Conservation (phyloP, 768 basidiomycete species). For the Cyclocybe cylindracea region DNA sequence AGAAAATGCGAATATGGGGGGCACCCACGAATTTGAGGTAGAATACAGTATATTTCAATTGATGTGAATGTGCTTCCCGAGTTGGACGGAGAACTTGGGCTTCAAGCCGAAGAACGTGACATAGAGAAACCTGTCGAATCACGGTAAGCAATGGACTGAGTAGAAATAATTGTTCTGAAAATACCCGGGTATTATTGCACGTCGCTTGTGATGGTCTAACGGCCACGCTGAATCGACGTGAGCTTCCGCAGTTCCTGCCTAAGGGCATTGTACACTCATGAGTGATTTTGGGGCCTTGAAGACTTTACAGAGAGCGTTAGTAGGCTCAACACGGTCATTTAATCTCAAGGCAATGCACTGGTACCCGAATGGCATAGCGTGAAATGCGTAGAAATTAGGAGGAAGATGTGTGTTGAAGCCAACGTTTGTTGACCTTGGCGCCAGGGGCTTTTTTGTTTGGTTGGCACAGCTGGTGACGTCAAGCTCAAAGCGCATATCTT, state of each 20-base stretch:
- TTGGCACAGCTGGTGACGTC: neutral
- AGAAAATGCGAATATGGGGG: no score
- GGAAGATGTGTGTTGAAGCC: neutral
- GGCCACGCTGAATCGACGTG: neutral
- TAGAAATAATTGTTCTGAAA: constrained; percentile 1
- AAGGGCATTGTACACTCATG: constrained; percentile 13
- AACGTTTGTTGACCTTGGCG: neutral
- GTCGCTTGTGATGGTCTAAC: constrained; percentile 29
- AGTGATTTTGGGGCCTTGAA: constrained; percentile 26
- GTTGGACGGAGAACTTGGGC: constrained; percentile 30
- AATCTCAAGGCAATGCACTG: constrained; percentile 5
- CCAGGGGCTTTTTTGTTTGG: no score
- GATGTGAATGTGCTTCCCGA: constrained; percentile 33
- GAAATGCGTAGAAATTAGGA: neutral
- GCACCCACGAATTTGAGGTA: no score
- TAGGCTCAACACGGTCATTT: neutral
- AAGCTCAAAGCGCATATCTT: neutral
- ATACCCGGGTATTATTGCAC: constrained; percentile 33
- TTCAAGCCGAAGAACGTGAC: constrained; percentile 32
- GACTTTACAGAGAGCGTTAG: constrained; percentile 8
- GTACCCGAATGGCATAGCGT: constrained; percentile 18
- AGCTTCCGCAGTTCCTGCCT: neutral
- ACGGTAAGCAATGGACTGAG: neutral
- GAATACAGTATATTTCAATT: constrained; percentile 11
- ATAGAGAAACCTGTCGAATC: constrained; percentile 28